Evolutionary conservation across 2,329 filamentous ascomycete species (phyloP), one percentile per base, ranked within the genome.

Genomic region (Aureobasidium zeae): DNA sequence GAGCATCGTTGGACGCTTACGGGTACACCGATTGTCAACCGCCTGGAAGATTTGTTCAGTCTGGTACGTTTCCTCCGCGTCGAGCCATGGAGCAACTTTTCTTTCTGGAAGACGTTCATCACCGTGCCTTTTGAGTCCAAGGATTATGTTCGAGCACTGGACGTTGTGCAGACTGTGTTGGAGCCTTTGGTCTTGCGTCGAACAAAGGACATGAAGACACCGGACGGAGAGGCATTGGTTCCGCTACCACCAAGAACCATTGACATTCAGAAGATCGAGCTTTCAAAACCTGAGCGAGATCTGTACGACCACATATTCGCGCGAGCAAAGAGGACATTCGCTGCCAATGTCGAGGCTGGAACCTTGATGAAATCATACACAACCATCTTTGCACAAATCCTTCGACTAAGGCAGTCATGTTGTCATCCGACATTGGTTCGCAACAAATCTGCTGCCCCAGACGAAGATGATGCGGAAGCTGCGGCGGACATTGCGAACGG

Each of bases 21-120:
- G 0, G 91, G 91, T 13, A 98, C 91, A 1, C 91, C 91, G 0
- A 96, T 98, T 45, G 89, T 98, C 52, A 98, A 98, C 61, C 81
- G 86, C 31, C 72, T 98, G 1, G 89, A 96, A 60, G 91, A 96
- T 62, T 68, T 98, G 11, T 96, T 95, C 66, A 94, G 86, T 56
- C 67, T 98, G 26, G 86, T 96, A 10, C 79, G 86, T 3, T 98
- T 96, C 64, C 68, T 98, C 9, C 81, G 86, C 45, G 91, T 98
- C 3, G 89, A 96, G 59, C 91, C 91, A 0, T 98, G 91, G 91
- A 91, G 83, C 56, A 96, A 96, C 61, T 98, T 98, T 62, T 94
- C 88, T 0, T 98, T 94, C 65, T 98, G 91, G 91, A 88, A 88
- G 59, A 96, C 91, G 0, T 98, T 98, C 60, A 96, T 98, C 57